Base-by-base conservation (phyloP, 2,329 filamentous ascomycete genomes). In the Neoascochyta sp. region DNA sequence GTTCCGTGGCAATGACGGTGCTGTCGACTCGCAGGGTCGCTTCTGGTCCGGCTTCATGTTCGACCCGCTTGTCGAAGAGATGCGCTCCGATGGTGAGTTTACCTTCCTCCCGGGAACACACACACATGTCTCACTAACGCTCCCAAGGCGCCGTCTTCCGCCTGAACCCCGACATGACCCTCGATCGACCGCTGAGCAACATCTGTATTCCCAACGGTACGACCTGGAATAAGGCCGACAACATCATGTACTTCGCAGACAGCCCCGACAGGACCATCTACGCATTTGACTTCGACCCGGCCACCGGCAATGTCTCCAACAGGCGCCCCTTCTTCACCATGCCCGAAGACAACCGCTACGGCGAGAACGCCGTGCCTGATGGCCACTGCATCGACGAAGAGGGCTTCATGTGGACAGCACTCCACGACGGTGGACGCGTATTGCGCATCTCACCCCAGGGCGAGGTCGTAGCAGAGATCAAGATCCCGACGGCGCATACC, bases 11-110 rank as follows among this genome's bases (percentile, higher is more conserved):
- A 95, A 95, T 56, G 89, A 95, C 55, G 88, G 88, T 25, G 83
- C 80, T 4, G 79, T 86, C 29, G 88, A 95, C 55, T 80, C 79
- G 15, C 74, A 80, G 41, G 88, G 89, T 17, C 72, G 86, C 18
- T 92, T 90, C 65, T 94, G 86, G 83, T 71, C 88, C 5, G 86
- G 87, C 6, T 77, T 77, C 41, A 94, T 95, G 85, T 92, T 86
- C 41, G 86, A 94, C 54, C 82, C 86, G 32, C 69, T 80, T 51
- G 68, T 53, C 5, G 74, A 81, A 60, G 75, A 63, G 18, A 37
- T 77, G 24, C 74, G 49, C 16, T 57, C 63, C 26, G 66, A 70
- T 48, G 64, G 60, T 46, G 37, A 13, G 40, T 13, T 16, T 10
- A 4, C n/a, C n/a, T 10, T 23, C 3, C 19, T n/a, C 19, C n/a